phyloP scores from a whole-genome alignment of 2,329 filamentous ascomycete species.

The Alternaria postmessia region DNA sequence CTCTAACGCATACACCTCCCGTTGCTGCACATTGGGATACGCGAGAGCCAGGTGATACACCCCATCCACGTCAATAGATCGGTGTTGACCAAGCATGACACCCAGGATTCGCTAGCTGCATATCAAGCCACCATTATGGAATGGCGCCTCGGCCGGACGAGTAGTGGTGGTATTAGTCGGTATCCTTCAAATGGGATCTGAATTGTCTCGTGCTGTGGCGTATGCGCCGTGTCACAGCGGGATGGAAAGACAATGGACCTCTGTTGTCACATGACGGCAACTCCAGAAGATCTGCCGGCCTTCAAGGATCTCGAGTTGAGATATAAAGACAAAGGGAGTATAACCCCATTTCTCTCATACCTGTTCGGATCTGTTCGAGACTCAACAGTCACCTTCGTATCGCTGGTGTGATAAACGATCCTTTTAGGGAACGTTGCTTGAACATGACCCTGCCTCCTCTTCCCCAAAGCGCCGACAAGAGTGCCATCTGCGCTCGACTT shows the following conservation, averaged over 20 bases:
- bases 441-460: constrained; percentile 38
- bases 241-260: constrained; percentile 28
- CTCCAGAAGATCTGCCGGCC: constrained; percentile 16
- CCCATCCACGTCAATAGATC: constrained; percentile 29
- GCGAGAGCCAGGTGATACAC: constrained; percentile 39
- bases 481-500: constrained; percentile 54
- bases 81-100: constrained; percentile 29
- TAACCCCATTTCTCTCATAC: neutral
- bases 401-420: constrained; percentile 2
- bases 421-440: neutral
- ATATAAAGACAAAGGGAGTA: constrained; percentile 31
- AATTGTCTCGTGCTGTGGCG: constrained; percentile 25
- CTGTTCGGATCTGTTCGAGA: neutral
- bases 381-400: neutral
- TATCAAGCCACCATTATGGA: constrained; percentile 22
- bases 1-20: constrained; percentile 21
- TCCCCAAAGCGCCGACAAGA: constrained; percentile 57
- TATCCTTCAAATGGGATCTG: constrained; percentile 20
- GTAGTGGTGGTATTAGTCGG: constrained; percentile 22
- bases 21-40: constrained; percentile 34
- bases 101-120: constrained; percentile 30
- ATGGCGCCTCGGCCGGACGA: constrained; percentile 34
- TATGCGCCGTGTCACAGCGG: constrained; percentile 28
- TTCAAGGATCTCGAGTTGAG: constrained; percentile 8
- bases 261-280: constrained; percentile 35